Percentiles rank a stretch among this genome's conserved stretches.
phyloP scores from a whole-genome alignment of 306 rosid species.

The Prosopis cineraria region DNA sequence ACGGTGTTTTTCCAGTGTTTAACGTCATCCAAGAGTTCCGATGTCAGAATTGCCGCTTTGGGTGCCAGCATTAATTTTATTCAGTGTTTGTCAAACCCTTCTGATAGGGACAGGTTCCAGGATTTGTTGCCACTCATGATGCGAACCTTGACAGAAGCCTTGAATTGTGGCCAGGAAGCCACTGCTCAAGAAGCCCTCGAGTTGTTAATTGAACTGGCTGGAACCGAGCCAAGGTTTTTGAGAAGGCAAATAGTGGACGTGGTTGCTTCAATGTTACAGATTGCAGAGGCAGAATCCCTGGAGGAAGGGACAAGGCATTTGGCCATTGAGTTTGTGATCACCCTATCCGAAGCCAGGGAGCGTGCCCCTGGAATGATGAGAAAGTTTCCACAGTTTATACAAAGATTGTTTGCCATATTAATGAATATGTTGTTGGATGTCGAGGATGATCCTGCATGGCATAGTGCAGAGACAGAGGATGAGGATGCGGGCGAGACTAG shows the following conservation, averaged over 20 bases:
- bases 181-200: conserved; percentile 75
- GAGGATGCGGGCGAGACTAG: conserved; percentile 72
- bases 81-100: conserved; percentile 51
- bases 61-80: conserved; percentile 57
- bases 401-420: conserved; percentile 51
- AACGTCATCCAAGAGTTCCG: conserved; percentile 36
- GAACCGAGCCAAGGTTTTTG: conserved; percentile 69
- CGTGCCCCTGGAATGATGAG: conserved; percentile 86
- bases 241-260: conserved; percentile 63
- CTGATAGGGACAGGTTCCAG: conserved; percentile 67
- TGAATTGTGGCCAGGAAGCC: conserved; percentile 65
- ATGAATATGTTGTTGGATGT: conserved; percentile 68
- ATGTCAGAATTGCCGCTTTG: conserved; percentile 67
- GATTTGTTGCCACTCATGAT: conserved; percentile 71
- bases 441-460: conserved; percentile 68
- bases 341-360: conserved; percentile 71
- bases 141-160: conserved; percentile 62
- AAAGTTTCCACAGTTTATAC: conserved; percentile 67
- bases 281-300: conserved; percentile 61
- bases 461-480: conserved; percentile 49
- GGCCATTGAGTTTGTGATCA: conserved; percentile 73
- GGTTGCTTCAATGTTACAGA: conserved; percentile 71
- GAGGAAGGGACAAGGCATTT: conserved; percentile 71
- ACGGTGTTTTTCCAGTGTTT: conserved; percentile 54
- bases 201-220: conserved; percentile 62